phyloP scores from a whole-genome alignment of 805 yeast species.

The Wickerhamiella australiensis region DNA sequence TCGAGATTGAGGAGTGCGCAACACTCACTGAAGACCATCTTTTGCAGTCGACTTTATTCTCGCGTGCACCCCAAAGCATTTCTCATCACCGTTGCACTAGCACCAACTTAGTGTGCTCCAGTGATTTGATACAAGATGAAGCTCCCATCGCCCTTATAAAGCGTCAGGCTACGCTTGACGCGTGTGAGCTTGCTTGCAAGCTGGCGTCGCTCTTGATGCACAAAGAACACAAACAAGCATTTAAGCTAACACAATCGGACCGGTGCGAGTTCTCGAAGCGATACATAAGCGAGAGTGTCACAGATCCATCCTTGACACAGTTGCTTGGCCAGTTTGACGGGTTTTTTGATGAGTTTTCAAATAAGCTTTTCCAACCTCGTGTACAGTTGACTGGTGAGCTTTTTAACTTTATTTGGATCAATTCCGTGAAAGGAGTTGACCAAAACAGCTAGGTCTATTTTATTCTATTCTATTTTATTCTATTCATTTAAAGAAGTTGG shows the following conservation, averaged over 20 bases:
- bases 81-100: constrained; percentile 5
- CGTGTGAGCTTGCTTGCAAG: neutral
- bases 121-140: neutral
- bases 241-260: neutral
- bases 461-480: neutral
- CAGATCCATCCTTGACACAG: neutral
- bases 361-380: constrained; percentile 8
- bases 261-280: neutral
- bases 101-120: neutral
- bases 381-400: neutral
- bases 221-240: neutral
- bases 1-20: constrained; percentile 6
- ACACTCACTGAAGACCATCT: neutral
- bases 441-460: neutral
- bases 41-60: neutral
- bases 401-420: neutral
- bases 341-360: constrained; percentile 7
- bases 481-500: no score
- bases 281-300: neutral
- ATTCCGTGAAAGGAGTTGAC: neutral
- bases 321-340: neutral
- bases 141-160: neutral
- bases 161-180: neutral
- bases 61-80: constrained; percentile 6
- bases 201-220: neutral